These are phyloP conservation scores for Micractinium conductrix DNA, from an alignment of 139 green algal species.

Conservation along the genomic window DNA sequence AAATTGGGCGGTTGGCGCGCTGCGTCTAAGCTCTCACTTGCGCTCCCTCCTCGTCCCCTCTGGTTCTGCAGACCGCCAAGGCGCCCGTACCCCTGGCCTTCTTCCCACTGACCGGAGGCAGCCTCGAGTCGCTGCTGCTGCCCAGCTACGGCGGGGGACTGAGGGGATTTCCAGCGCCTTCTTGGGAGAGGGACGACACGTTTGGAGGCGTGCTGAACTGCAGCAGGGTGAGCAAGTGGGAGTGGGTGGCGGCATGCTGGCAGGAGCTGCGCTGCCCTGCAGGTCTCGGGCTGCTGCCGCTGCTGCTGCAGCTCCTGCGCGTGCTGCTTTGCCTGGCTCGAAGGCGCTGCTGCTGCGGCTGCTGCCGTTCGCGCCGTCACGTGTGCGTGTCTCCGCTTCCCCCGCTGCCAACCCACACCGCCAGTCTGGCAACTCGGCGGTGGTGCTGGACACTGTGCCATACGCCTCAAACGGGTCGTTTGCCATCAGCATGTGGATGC, in stretches of 20 bases:
- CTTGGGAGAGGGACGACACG: conserved; percentile 13
- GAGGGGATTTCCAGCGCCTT: neutral
- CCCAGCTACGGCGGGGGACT: conserved; percentile 16
- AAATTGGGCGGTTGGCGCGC: too few relatives aligned
- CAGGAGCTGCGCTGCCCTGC: neutral
- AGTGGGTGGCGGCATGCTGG: too few relatives aligned
- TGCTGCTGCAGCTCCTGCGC: too few relatives aligned
- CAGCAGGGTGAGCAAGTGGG: conserved; percentile 12
- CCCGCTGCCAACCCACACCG: neutral
- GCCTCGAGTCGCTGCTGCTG: conserved; percentile 8
- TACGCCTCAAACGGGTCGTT: conserved; percentile 59
- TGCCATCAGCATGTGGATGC: conserved; percentile 71
- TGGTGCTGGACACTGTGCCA: conserved; percentile 42
- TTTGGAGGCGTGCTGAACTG: conserved; percentile 36
- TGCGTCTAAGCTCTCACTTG: too few relatives aligned
- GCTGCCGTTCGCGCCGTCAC: too few relatives aligned
- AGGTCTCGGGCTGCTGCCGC: too few relatives aligned
- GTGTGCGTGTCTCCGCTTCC: too few relatives aligned
- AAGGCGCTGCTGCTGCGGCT: too few relatives aligned
- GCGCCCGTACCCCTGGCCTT: conserved; percentile 22
- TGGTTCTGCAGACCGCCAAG: neutral
- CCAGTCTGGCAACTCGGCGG: neutral
- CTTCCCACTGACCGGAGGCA: conserved; percentile 37
- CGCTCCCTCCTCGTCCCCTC: too few relatives aligned
- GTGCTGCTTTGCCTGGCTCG: too few relatives aligned